A percentile compares a stretch with the other conserved stretches of the same genome.
Conservation (phyloP, 306 rosid genomes). For the Alnus glutinosa region DNA sequence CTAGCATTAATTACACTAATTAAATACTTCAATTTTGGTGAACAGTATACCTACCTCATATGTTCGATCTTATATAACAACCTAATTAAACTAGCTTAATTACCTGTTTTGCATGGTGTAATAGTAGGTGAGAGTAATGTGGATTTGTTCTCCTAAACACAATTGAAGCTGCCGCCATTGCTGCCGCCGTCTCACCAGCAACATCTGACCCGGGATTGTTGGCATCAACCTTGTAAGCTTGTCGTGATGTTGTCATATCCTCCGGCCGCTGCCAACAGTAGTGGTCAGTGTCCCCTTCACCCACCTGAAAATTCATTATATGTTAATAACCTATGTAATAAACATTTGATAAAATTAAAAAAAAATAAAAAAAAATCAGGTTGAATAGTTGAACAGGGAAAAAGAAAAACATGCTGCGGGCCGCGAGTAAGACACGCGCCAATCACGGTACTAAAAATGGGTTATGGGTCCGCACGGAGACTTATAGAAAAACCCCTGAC, state of each 20-base stretch:
- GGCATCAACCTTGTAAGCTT: conserved; percentile 59
- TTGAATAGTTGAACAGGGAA: background rate
- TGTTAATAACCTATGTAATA: background rate
- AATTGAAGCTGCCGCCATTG: conserved; percentile 74
- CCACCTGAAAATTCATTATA: conserved; percentile 51
- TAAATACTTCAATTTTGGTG: conserved; percentile 10
- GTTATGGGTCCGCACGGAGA: conserved; percentile 15
- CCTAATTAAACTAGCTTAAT: conserved; percentile 15
- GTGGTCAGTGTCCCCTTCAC: conserved; percentile 82
- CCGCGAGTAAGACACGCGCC: conserved; percentile 38
- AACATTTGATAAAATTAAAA: background rate
- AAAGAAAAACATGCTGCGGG: background rate
- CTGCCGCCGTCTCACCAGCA: conserved; percentile 74
- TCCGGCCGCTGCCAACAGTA: conserved; percentile 95
- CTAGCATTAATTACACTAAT: background rate
- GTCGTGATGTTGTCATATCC: conserved; percentile 83
- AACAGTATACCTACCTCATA: conserved; percentile 17
- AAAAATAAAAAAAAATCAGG: background rate
- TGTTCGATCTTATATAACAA: background rate
- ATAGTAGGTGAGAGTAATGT: conserved; percentile 69
- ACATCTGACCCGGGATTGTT: conserved; percentile 73
- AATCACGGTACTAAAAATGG: conserved; percentile 12
- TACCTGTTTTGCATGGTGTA: conserved; percentile 81
- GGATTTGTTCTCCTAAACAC: conserved; percentile 71
- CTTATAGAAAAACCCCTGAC: background rate